Conservation (phyloP, 1,139 yeast genomes). For the Yamadazyma atmosphaerica region DNA sequence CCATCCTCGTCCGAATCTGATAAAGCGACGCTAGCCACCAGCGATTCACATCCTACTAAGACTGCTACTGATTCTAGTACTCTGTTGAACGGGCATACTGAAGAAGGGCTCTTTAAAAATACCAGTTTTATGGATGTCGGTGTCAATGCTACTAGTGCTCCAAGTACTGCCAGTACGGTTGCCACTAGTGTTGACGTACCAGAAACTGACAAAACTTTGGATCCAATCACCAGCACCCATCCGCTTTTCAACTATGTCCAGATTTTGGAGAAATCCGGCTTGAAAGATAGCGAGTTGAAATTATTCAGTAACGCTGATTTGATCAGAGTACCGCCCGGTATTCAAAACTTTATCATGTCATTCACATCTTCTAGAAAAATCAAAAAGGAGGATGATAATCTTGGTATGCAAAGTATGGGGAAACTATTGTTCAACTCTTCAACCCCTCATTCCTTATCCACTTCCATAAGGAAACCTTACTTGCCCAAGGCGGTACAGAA, state of each 20-base stretch:
- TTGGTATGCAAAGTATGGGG: constrained; percentile 1
- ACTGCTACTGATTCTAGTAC: constrained; percentile 5
- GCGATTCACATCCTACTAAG: constrained; percentile 2
- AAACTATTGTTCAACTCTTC: constrained; percentile 9
- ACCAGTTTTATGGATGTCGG: background rate
- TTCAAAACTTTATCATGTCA: constrained; percentile 62
- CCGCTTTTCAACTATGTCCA: constrained; percentile 22
- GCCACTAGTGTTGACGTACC: background rate
- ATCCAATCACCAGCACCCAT: constrained; percentile 5
- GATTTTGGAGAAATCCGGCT: constrained; percentile 32
- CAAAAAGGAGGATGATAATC: constrained; percentile 10
- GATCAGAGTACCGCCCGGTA: constrained; percentile 65
- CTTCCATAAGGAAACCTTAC: constrained; percentile 40
- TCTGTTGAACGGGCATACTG: constrained; percentile 6
- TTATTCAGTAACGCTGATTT: constrained; percentile 43
- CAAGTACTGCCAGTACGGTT: background rate
- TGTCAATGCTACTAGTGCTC: constrained; percentile 4
- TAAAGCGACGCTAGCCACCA: constrained; percentile 6
- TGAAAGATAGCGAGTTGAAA: constrained; percentile 33
- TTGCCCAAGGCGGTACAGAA: constrained; percentile 34
- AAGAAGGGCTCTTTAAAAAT: constrained; percentile 1
- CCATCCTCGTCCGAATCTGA: constrained; percentile 15
- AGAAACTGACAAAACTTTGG: background rate
- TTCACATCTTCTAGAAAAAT: constrained; percentile 45
- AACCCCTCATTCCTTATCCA: constrained; percentile 26